Evolutionary conservation across 805 yeast species (phyloP).

Genomic region (Myxozyma sirexii): DNA sequence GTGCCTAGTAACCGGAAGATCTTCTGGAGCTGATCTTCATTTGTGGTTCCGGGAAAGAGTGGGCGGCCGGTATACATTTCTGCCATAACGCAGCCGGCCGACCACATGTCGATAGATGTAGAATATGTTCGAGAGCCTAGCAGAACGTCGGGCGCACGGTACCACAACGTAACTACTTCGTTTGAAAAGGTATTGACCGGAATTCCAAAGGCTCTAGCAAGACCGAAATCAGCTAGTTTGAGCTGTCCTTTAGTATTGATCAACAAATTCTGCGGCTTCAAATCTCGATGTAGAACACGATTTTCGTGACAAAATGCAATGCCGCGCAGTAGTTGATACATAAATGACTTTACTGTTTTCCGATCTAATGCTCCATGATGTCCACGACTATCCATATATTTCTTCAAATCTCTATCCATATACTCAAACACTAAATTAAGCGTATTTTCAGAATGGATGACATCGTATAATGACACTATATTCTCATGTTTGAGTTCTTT

Average conservation of each 20-base stretch:
- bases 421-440: constrained; percentile 90
- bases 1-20: constrained; percentile 95
- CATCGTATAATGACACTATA: constrained; percentile 89
- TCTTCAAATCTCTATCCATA: constrained; percentile 90
- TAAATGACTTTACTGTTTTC: constrained; percentile 79
- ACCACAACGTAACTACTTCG: constrained; percentile 98
- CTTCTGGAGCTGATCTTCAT: constrained; percentile 90
- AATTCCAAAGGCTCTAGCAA: constrained; percentile 96
- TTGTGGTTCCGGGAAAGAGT: constrained; percentile 91
- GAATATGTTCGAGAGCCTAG: constrained; percentile 94
- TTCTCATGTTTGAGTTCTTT: constrained; percentile 93
- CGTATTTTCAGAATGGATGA: constrained; percentile 95
- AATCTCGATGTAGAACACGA: constrained; percentile 76
- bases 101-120: constrained; percentile 97
- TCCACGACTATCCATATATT: constrained; percentile 90
- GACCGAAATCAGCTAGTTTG: constrained; percentile 94
- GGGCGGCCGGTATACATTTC: constrained; percentile 99
- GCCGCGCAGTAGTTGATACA: constrained; percentile 91
- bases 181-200: constrained; percentile 97
- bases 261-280: constrained; percentile 92
- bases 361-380: constrained; percentile 72
- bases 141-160: constrained; percentile 95
- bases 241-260: constrained; percentile 88
- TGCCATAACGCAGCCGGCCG: constrained; percentile 96
- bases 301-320: constrained; percentile 85